These are phyloP conservation scores for Neophaeococcomyces aloes DNA, from an alignment of 2,329 filamentous ascomycete genomes.

Conservation along the genomic window DNA sequence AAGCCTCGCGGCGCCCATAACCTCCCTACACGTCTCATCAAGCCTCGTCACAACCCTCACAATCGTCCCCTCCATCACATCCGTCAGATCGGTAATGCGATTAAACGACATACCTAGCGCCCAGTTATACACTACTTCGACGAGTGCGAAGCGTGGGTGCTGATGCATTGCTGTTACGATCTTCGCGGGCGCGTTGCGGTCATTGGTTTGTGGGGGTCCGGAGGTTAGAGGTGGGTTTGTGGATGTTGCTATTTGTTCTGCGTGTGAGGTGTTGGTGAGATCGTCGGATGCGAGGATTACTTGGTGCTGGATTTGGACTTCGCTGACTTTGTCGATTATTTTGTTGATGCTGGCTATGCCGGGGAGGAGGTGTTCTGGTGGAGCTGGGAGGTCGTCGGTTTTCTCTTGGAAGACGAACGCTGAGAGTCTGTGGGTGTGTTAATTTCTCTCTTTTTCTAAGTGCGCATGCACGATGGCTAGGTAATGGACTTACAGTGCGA, in stretches of 20 bases:
- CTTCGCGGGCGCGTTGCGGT: not conserved
- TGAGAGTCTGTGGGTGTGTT: constrained; percentile 45
- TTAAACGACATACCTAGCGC: constrained; percentile 96
- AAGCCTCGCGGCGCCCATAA: constrained; percentile 91
- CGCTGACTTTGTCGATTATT: constrained; percentile 87
- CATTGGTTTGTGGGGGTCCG: not conserved
- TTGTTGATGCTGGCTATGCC: constrained; percentile 77
- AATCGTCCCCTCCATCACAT: constrained; percentile 94
- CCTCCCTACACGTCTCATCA: constrained; percentile 92
- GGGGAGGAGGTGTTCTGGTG: constrained; percentile 70
- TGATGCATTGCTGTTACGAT: constrained; percentile 7
- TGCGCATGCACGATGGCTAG: not conserved
- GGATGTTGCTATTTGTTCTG: constrained; percentile 2
- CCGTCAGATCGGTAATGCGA: constrained; percentile 89
- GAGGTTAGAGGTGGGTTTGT: constrained; percentile 76
- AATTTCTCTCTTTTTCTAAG: not conserved
- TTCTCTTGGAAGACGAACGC: constrained; percentile 98
- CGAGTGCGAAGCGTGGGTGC: constrained; percentile 77
- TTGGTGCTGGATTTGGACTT: constrained; percentile 78
- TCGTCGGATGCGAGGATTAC: constrained; percentile 86
- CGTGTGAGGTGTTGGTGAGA: constrained; percentile 10
- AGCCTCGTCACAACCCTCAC: constrained; percentile 86
- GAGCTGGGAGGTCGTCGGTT: constrained; percentile 66
- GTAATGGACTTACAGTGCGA: constrained; percentile 3
- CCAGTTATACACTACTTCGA: constrained; percentile 99